phyloP scores from a whole-genome alignment of 768 basidiomycete genomes.

The Paxillus involutus region DNA sequence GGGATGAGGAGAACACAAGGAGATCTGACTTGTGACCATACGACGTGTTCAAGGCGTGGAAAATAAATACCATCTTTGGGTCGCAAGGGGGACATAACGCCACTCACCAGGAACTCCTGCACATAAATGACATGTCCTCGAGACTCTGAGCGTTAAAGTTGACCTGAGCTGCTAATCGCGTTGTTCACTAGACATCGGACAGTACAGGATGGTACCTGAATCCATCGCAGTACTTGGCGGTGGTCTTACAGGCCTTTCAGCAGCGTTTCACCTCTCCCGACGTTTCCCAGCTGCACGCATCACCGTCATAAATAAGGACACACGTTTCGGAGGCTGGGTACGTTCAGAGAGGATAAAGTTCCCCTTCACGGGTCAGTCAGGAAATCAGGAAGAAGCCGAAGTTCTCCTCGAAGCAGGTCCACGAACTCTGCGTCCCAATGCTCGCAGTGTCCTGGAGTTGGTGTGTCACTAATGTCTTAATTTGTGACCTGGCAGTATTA shows the following conservation, averaged over 20 bases:
- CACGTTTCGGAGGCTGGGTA: conserved; percentile 86
- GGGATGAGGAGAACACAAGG: background rate
- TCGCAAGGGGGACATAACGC: background rate
- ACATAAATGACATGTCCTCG: too few species aligned
- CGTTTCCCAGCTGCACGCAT: conserved; percentile 60
- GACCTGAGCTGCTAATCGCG: too few species aligned
- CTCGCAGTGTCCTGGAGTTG: conserved; percentile 73
- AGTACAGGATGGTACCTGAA: conserved; percentile 17
- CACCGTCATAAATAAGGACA: conserved; percentile 65
- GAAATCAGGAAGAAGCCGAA: conserved; percentile 28
- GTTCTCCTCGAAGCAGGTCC: conserved; percentile 86
- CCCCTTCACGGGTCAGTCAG: conserved; percentile 19
- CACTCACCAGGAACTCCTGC: too few species aligned
- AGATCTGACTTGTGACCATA: background rate
- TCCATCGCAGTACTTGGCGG: conserved; percentile 74
- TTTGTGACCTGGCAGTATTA: conserved; percentile 1
- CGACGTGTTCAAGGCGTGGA: conserved; percentile 29
- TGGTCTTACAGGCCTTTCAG: conserved; percentile 78
- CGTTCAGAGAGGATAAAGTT: conserved; percentile 55
- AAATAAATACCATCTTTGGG: conserved; percentile 9
- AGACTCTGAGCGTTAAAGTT: too few species aligned
- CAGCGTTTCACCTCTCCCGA: conserved; percentile 75
- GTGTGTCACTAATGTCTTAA: conserved; percentile 40
- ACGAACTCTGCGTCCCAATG: conserved; percentile 78
- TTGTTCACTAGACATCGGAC: background rate